Conservation (phyloP, 2,329 filamentous ascomycete genomes). For the Aspergillus carbonarius region DNA sequence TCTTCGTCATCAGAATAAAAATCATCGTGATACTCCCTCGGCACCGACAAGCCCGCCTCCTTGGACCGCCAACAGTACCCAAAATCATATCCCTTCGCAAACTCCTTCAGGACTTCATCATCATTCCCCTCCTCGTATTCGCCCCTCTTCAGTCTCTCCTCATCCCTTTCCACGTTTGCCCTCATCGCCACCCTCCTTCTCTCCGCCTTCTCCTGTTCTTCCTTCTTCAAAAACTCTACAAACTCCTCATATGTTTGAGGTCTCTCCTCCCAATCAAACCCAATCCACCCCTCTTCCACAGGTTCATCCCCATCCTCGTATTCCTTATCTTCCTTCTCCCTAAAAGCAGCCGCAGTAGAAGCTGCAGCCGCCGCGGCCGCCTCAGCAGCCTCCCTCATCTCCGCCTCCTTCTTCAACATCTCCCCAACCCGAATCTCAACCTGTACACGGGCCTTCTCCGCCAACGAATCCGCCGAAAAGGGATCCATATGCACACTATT, state of each 20-base stretch:
- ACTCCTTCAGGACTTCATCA: background rate
- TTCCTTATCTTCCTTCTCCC: background rate
- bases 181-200: slow-evolving; percentile 1
- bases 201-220: background rate
- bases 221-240: background rate
- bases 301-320: background rate
- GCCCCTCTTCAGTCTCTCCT: slow-evolving; percentile 1
- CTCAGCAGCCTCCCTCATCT: background rate
- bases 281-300: background rate
- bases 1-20: background rate
- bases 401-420: background rate
- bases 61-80: background rate
- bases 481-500: slow-evolving; percentile 34
- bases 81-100: background rate
- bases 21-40: background rate
- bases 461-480: slow-evolving; percentile 19
- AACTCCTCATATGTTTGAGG: background rate
- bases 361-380: background rate
- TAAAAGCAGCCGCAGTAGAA: background rate
- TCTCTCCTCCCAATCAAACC: background rate
- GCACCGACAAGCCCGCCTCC: background rate
- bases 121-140: background rate
- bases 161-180: slow-evolving; percentile 2
- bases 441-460: slow-evolving; percentile 10
- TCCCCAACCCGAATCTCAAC: slow-evolving; percentile 5